Conservation (phyloP, 169 alveolate species). For the Neospora caninum region DNA sequence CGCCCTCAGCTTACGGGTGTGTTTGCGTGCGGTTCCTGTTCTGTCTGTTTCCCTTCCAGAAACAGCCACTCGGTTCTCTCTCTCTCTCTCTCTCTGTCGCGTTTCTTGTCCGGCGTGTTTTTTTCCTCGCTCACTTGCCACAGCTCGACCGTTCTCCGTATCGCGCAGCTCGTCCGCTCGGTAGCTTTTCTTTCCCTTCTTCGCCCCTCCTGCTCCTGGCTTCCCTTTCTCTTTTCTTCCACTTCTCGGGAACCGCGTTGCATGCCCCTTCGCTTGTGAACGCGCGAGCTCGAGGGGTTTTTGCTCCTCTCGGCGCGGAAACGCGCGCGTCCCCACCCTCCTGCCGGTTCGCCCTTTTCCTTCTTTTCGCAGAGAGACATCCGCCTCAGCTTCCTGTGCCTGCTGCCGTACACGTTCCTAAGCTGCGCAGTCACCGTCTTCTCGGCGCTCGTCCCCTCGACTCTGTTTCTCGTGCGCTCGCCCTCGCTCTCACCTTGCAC, state of each 20-base stretch:
- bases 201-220: background rate
- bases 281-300: too few relatives aligned
- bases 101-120: too few relatives aligned
- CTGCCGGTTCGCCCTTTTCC: background rate
- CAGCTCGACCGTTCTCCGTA: too few relatives aligned
- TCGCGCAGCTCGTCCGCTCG: too few relatives aligned
- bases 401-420: conserved; percentile 25
- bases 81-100: too few relatives aligned
- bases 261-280: too few relatives aligned
- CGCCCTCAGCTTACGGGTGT: too few relatives aligned
- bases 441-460: background rate
- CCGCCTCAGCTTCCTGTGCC: conserved; percentile 34
- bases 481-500: background rate
- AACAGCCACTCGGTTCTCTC: too few relatives aligned
- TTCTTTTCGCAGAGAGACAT: background rate
- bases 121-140: too few relatives aligned
- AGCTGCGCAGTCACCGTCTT: conserved; percentile 24
- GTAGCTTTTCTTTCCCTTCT: background rate
- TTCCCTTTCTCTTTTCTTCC: background rate
- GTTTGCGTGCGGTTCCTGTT: too few relatives aligned
- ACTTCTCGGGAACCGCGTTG: background rate
- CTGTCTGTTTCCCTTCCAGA: too few relatives aligned
- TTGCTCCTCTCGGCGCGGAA: too few relatives aligned
- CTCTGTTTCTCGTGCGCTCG: background rate
- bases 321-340: background rate